A percentile compares a stretch with the other conserved stretches of the same genome.
phyloP scores from a whole-genome alignment of 176 grass and related monocot genomes.

The Calamus simplicifolius region DNA sequence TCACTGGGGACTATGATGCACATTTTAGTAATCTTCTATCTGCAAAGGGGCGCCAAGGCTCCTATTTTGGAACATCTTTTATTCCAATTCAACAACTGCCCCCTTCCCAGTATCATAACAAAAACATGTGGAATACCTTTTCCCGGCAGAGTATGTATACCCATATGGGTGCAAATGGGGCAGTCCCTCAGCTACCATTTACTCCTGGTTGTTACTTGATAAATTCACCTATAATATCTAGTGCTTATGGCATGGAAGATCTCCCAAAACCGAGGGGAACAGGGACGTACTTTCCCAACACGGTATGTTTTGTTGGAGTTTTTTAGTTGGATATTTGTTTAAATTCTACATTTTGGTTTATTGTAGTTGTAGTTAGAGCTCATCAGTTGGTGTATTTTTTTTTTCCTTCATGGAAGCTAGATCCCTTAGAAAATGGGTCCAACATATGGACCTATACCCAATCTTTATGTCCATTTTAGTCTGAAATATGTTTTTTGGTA shows the following conservation, averaged over 20 bases:
- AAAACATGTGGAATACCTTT: conserved; percentile 37
- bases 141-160: conserved; percentile 39
- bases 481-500: conserved; percentile 2
- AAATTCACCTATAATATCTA: conserved; percentile 25
- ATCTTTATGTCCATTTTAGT: no score
- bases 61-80: conserved; percentile 14
- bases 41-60: conserved; percentile 34
- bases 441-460: no score
- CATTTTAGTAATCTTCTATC: conserved; percentile 48
- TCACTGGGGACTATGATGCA: conserved; percentile 37
- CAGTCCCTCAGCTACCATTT: conserved; percentile 30
- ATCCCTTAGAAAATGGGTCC: no score
- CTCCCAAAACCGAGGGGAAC: conserved; percentile 51
- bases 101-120: conserved; percentile 41
- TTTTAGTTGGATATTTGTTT: no score
- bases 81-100: conserved; percentile 27
- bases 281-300: conserved; percentile 80
- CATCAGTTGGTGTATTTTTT: neutral
- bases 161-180: conserved; percentile 41
- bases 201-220: conserved; percentile 40
- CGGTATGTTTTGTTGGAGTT: conserved; percentile 26
- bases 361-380: no score
- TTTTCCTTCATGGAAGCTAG: neutral
- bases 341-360: no score
- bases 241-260: conserved; percentile 45